phyloP scores from a whole-genome alignment of 2,329 filamentous ascomycete species.

The Passalora sequoiae region DNA sequence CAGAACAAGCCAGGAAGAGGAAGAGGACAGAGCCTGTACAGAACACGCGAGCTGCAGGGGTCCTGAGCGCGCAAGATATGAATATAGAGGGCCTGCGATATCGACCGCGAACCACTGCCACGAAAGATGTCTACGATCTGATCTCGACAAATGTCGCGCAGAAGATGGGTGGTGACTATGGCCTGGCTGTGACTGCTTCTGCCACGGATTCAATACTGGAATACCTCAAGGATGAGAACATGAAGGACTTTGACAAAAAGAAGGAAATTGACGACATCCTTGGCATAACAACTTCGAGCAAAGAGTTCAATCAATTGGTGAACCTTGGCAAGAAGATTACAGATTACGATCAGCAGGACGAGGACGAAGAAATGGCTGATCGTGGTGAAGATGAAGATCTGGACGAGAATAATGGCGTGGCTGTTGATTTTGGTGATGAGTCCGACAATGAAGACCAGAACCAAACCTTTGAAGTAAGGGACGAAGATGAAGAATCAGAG shows the following conservation, averaged over 20 bases:
- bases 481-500: constrained; percentile 72
- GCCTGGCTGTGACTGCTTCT: constrained; percentile 84
- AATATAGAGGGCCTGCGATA: constrained; percentile 89
- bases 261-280: constrained; percentile 93
- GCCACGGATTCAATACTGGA: constrained; percentile 89
- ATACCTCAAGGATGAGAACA: constrained; percentile 85
- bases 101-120: constrained; percentile 83
- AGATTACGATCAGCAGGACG: constrained; percentile 94
- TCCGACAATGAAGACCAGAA: constrained; percentile 76
- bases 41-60: constrained; percentile 62
- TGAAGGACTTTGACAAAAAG: constrained; percentile 98
- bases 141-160: constrained; percentile 86
- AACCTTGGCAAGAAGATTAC: constrained; percentile 98
- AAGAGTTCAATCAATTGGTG: constrained; percentile 94
- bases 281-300: constrained; percentile 72
- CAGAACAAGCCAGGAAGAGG: constrained; percentile 72
- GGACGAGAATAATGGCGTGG: constrained; percentile 92
- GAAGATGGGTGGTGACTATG: constrained; percentile 86
- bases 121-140: constrained; percentile 86
- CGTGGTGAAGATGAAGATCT: constrained; percentile 68
- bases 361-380: constrained; percentile 79
- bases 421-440: constrained; percentile 91
- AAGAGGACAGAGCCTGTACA: constrained; percentile 69
- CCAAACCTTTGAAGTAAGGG: constrained; percentile 77
- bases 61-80: constrained; percentile 77